phyloP scores from a whole-genome alignment of 345 rosid genomes.

The Iberis pinnata region DNA sequence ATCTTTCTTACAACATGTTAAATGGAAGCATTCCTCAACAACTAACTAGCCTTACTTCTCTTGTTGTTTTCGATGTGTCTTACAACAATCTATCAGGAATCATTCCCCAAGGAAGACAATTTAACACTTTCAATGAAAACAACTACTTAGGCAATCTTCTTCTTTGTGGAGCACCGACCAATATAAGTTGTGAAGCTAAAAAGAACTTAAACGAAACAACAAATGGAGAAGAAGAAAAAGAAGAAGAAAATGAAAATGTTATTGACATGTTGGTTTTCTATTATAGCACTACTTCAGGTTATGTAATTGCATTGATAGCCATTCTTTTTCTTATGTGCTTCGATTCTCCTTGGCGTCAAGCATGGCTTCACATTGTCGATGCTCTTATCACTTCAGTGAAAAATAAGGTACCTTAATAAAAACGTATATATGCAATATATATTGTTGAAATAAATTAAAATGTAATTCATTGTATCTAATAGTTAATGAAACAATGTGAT shows the following conservation, averaged over 20 bases:
- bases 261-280: not conserved
- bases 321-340: not conserved
- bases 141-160: slow-evolving; percentile 1
- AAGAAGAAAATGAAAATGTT: not conserved
- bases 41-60: not conserved
- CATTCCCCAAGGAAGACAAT: not conserved
- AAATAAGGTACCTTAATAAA: not conserved
- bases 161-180: not conserved
- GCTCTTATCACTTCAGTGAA: not conserved
- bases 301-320: not conserved
- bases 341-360: slow-evolving; percentile 8
- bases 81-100: slow-evolving; percentile 1
- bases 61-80: not conserved
- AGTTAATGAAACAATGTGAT: too few relatives aligned
- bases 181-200: not conserved
- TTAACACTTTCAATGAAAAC: not conserved
- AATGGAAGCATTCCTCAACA: slow-evolving; percentile 3
- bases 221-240: too few relatives aligned
- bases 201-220: not conserved
- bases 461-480: too few relatives aligned
- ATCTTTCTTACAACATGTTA: slow-evolving; percentile 10
- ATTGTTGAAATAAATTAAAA: too few relatives aligned
- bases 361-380: not conserved
- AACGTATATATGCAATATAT: too few relatives aligned
- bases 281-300: not conserved